Conservation (phyloP, 495 filamentous ascomycete species). For the Aspergillus saccharolyticus region DNA sequence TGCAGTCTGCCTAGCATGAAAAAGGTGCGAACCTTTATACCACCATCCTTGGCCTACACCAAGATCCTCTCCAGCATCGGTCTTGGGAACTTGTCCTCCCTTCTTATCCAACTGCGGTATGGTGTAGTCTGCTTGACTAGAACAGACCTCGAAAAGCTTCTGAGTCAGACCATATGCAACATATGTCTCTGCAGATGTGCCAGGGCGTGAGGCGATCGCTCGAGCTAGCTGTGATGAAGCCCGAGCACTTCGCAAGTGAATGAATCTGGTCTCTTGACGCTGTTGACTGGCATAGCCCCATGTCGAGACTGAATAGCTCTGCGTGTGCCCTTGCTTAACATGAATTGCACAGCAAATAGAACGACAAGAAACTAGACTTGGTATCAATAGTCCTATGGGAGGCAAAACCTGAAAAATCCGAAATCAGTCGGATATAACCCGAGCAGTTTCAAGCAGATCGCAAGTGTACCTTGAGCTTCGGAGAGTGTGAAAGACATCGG, state of each 20-base stretch:
- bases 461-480: conserved; percentile 9
- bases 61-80: conserved; percentile 68
- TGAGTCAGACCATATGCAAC: conserved; percentile 73
- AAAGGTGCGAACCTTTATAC: conserved; percentile 64
- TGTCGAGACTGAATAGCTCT: neutral
- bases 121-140: conserved; percentile 66
- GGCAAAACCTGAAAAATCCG: neutral
- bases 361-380: neutral
- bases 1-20: neutral
- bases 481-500: neutral
- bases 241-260: conserved; percentile 9
- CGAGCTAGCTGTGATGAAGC: conserved; percentile 29
- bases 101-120: conserved; percentile 54
- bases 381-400: neutral
- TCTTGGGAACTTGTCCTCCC: conserved; percentile 54
- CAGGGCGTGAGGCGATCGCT: conserved; percentile 29
- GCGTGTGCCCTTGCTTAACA: neutral
- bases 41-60: conserved; percentile 73
- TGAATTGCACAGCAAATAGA: neutral
- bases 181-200: conserved; percentile 59
- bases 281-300: neutral
- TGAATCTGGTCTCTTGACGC: neutral
- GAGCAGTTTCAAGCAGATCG: neutral
- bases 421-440: neutral
- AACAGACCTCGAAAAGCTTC: conserved; percentile 71